Evolutionary conservation across 1,284 basidiomycete genomes (phyloP), one percentile per base, ranked within the genome.

Genomic region (Boletus sp.): DNA sequence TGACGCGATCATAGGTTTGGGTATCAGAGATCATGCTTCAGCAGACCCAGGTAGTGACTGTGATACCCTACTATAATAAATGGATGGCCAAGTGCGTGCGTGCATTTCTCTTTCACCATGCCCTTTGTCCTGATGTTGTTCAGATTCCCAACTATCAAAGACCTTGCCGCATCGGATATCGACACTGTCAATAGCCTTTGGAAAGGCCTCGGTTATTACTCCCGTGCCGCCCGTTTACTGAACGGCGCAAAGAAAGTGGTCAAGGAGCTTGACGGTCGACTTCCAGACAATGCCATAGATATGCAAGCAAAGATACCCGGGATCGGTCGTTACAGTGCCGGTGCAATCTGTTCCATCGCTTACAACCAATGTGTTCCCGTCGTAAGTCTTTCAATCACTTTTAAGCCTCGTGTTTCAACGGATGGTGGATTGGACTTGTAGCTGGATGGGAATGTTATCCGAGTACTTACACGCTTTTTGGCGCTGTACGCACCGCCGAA

Each of bases 1-100:
- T 55, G 22, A 61, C 36, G n/a, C 58, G 1, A 9, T 4, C 59
- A 42, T 61, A 93, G 87, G 90, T 92, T 13, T 92, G 90, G 88
- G 80, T 97, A 46, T 92, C 90, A 13, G 94, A 98, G 73, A 90
- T 98, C 62, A 98, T 98, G 96, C 81, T 98, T 7, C 96, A 99
- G 72, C 96, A 99, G 73, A 98, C 96, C 0, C 94, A 95, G 70
- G 90, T 92, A 27, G 82, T 78, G 4, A 96, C 94, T 0, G 94
- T 96, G 15, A 94, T 95, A 62, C 90, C 89, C 1, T 97, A 95
- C 73, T 96, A 92, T 74, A 86, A 85, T 49, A 81, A 80, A 42
- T 96, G 94, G 93, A 91, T 95, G 80, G 77, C 79, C 63, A 88
- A 80, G 89, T 91, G 64, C 57, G 81, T 76, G 31, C 35, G 46